Base-by-base conservation (phyloP, 192 early-diverging fungal genomes). In the Linnemannia zychae region DNA sequence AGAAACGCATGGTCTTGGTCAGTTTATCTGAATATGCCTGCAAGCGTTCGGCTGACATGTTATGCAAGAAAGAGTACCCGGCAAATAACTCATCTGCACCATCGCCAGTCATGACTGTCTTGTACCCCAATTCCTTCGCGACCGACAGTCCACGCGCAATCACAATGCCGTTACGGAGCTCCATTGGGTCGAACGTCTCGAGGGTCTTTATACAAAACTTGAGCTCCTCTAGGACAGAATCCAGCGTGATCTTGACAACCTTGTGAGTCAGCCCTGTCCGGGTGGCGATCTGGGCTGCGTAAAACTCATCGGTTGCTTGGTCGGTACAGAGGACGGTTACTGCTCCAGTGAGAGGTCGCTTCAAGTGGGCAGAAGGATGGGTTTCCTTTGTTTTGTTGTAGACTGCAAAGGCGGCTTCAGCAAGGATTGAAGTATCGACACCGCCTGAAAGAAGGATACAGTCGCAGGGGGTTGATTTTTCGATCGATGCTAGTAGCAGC, bases 1-100 rank as follows among this genome's bases (percentile, higher is more conserved):
- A 90, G 47, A 92, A 92, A 28, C 76, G 68, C 89, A 91, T 91
- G 7, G 85, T 91, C 75, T 77, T 84, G 16, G 87, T 87, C 84
- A 94, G 73, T 38, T 89, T 88, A 44, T 77, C 53, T 6, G 89
- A 93, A 71, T 91, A 94, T 7, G 80, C 82, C 22, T 71, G 72
- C 38, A 95, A 73, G 24, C 88, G 60, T 33, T 69, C 87, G 7
- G 89, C 88, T 3, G 86, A 83, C 90, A 93, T 90, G 57, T 68
- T 60, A 69, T 88, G 88, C 78, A 95, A 78, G 72, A 95, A 95
- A 13, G 80, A 80, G 77, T 95, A 95, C 0, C 94, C 94, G 15
- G 92, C 93, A 90, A 95, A 95, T 20, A 95, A 76, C 75, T 95
- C 94, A 69, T 95, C 94, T 0, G 94, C 93, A 9, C 90, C 93